Percentiles rank a stretch among this genome's conserved stretches.
Evolutionary conservation across 441 rosid genomes (phyloP).

Genomic region (Aleurites moluccanus): DNA sequence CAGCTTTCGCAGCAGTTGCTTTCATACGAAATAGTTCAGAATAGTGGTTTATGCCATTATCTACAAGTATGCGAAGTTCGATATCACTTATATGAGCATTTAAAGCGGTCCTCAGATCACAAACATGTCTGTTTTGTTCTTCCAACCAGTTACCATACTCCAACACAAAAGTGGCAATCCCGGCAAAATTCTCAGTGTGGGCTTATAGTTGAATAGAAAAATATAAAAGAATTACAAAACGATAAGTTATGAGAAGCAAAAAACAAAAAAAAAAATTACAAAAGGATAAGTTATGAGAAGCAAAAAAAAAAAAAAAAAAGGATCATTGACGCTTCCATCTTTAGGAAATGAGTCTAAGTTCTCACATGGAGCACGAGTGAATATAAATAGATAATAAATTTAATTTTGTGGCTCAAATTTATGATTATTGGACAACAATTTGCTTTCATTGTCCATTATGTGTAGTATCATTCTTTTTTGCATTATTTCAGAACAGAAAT

Average conservation of each 20-base stretch:
- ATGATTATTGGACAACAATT: neutral
- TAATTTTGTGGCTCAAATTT: neutral
- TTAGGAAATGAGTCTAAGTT: neutral
- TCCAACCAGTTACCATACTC: constrained; percentile 86
- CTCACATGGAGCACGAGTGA: neutral
- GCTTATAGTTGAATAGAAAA: constrained; percentile 2
- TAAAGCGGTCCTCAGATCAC: constrained; percentile 75
- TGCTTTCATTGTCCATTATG: neutral
- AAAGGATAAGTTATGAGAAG: too few species aligned
- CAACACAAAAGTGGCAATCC: constrained; percentile 78
- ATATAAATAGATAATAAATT: neutral
- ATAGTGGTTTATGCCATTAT: constrained; percentile 60
- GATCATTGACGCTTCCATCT: neutral
- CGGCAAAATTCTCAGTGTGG: constrained; percentile 33
- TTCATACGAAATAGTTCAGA: constrained; percentile 74
- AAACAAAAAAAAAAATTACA: too few species aligned
- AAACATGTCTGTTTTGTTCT: constrained; percentile 69
- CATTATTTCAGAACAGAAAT: neutral
- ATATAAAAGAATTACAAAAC: neutral
- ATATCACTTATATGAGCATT: constrained; percentile 67
- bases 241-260: constrained; percentile 12
- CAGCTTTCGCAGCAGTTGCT: constrained; percentile 67
- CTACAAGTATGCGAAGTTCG: constrained; percentile 73
- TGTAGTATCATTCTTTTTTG: neutral
- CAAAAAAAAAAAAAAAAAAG: too few species aligned